A percentile compares a stretch with the other conserved stretches of the same genome.
Evolutionary conservation across 2,329 filamentous ascomycete genomes (phyloP).

Genomic region (Plectosphaerella plurivora): DNA sequence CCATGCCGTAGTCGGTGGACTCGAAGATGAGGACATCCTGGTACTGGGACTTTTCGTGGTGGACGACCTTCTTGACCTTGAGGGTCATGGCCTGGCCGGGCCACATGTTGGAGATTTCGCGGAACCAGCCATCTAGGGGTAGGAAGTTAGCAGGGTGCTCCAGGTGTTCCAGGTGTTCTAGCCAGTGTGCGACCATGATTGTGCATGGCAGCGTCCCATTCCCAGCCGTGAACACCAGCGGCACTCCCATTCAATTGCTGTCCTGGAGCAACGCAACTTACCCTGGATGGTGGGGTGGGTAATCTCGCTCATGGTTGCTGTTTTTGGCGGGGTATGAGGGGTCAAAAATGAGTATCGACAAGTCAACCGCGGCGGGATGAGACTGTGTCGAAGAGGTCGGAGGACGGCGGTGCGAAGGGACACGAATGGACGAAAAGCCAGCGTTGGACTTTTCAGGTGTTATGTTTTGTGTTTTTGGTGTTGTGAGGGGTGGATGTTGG

Average conservation of each 20-base stretch:
- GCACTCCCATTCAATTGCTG: neutral
- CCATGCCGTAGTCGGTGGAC: constrained; percentile 93
- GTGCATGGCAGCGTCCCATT: too few species aligned
- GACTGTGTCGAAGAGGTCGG: neutral
- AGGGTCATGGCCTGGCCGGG: constrained; percentile 98
- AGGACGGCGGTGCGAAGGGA: neutral
- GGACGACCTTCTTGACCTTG: constrained; percentile 94
- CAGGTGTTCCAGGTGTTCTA: too few species aligned
- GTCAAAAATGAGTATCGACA: neutral
- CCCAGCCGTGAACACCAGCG: too few species aligned
- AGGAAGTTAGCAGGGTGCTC: neutral
- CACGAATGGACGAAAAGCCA: neutral
- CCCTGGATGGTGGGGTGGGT: constrained; percentile 55
- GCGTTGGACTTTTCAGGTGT: neutral
- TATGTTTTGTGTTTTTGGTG: too few species aligned
- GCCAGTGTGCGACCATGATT: too few species aligned
- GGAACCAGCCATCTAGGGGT: constrained; percentile 94
- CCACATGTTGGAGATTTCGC: constrained; percentile 98
- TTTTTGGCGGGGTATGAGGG: neutral
- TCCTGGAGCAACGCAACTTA: constrained; percentile 26
- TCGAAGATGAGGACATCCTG: constrained; percentile 99
- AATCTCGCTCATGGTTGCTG: constrained; percentile 46
- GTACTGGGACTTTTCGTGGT: constrained; percentile 99
- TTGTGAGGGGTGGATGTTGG: neutral
- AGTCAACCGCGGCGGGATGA: neutral